A percentile compares a stretch with the other conserved stretches of the same genome.
Conservation (phyloP, 768 basidiomycete species). For the Amanita muscaria region DNA sequence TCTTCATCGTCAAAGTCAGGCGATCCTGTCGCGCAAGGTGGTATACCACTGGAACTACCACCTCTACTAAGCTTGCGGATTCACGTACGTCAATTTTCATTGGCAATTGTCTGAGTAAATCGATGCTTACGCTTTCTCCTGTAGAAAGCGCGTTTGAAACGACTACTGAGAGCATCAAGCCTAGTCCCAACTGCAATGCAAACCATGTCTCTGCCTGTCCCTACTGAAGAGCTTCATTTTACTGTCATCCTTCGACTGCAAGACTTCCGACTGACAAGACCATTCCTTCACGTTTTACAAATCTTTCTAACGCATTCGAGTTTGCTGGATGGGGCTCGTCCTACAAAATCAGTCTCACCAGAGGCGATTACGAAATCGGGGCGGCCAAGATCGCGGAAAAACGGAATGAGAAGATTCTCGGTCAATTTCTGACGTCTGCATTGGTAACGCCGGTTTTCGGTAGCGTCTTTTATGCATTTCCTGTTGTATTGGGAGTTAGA, state of each 20-base stretch:
- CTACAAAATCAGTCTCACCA: slow-evolving; percentile 34
- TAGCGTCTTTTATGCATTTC: slow-evolving; percentile 62
- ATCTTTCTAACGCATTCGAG: slow-evolving; percentile 56
- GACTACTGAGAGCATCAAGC: background rate
- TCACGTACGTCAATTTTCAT: no score
- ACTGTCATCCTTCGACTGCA: slow-evolving; percentile 55
- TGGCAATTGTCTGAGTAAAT: no score
- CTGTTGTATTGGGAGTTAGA: slow-evolving; percentile 50
- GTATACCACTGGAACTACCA: no score
- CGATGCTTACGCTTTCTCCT: no score
- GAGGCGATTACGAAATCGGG: slow-evolving; percentile 31
- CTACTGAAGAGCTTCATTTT: slow-evolving; percentile 41
- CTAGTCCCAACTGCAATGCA: background rate
- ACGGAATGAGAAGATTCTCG: slow-evolving; percentile 35
- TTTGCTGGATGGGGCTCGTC: slow-evolving; percentile 67
- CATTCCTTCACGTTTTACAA: slow-evolving; percentile 51
- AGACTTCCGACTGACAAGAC: slow-evolving; percentile 31
- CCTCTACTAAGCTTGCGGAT: no score
- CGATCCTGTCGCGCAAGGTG: no score
- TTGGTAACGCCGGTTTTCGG: slow-evolving; percentile 61
- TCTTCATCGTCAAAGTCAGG: no score
- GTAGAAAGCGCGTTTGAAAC: background rate
- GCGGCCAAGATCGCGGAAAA: slow-evolving; percentile 20
- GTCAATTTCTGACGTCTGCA: slow-evolving; percentile 56
- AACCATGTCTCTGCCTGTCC: slow-evolving; percentile 24